Evolutionary conservation across 768 basidiomycete genomes (phyloP).

Genomic region (Xerocomus spinulosus): DNA sequence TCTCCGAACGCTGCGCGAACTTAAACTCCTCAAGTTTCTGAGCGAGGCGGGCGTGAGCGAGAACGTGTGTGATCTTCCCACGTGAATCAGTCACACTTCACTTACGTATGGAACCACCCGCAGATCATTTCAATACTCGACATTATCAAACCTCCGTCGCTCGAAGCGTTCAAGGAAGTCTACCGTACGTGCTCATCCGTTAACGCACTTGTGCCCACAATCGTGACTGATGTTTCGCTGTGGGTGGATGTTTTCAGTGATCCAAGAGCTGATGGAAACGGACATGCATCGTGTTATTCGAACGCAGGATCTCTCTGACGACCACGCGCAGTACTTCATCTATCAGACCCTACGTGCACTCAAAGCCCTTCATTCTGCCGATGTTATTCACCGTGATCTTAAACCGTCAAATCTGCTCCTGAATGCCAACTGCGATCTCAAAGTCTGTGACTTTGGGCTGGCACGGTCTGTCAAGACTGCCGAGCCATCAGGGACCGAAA

Average conservation of each 20-base stretch:
- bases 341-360: constrained; percentile 93
- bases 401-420: constrained; percentile 97
- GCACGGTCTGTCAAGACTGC: constrained; percentile 87
- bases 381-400: constrained; percentile 94
- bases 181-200: constrained; percentile 66
- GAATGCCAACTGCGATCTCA: constrained; percentile 95
- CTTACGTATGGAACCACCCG: neutral
- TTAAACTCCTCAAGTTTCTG: constrained; percentile 78
- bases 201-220: too few relatives aligned
- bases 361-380: constrained; percentile 93
- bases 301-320: constrained; percentile 91
- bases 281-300: constrained; percentile 97
- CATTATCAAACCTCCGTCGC: constrained; percentile 74
- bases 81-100: neutral
- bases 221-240: constrained; percentile 3
- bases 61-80: constrained; percentile 47
- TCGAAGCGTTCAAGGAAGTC: constrained; percentile 85
- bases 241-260: constrained; percentile 43
- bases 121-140: constrained; percentile 89
- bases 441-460: constrained; percentile 93
- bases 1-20: constrained; percentile 81
- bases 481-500: constrained; percentile 79
- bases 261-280: constrained; percentile 92
- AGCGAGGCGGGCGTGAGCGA: constrained; percentile 87
- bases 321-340: constrained; percentile 92